Evolutionary conservation across 164 flowering plant genomes (phyloP).

Genomic region (Saururus chinensis): DNA sequence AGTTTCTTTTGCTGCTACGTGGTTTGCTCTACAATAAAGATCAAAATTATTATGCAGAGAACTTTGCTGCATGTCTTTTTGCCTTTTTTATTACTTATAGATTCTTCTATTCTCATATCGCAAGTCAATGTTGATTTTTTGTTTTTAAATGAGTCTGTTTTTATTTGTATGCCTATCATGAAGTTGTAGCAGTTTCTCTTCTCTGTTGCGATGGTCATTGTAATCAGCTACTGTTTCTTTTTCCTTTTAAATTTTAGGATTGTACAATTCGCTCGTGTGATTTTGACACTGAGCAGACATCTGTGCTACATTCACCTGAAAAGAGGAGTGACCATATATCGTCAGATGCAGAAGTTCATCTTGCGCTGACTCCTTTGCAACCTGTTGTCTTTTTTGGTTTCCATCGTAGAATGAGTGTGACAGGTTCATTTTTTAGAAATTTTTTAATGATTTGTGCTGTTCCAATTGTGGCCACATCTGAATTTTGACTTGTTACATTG

Average conservation of each 20-base stretch:
- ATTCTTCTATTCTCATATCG: too few species aligned
- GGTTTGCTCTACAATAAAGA: too few species aligned
- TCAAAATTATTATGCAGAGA: too few species aligned
- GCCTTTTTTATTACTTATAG: too few species aligned
- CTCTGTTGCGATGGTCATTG: not conserved
- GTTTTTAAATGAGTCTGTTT: not conserved
- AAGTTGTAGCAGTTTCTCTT: not conserved
- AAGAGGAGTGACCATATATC: conserved; percentile 77
- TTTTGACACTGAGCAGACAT: conserved; percentile 91
- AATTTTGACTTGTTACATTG: conserved; percentile 13
- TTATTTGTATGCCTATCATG: not conserved
- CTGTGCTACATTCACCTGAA: conserved; percentile 96
- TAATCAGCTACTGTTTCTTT: not conserved
- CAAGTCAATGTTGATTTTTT: too few species aligned
- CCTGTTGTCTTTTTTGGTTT: conserved; percentile 98
- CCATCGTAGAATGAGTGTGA: conserved; percentile 91
- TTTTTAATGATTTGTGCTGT: not conserved
- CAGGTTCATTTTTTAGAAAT: conserved; percentile 42
- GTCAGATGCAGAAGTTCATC: conserved; percentile 87
- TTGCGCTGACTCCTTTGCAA: conserved; percentile 94
- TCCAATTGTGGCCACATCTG: not conserved
- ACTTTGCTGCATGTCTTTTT: too few species aligned
- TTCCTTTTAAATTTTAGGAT: conserved; percentile 41
- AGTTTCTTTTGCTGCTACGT: too few species aligned
- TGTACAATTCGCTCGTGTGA: conserved; percentile 97